Conservation (phyloP, 345 rosid genomes). For the Rhodamnia argentea region DNA sequence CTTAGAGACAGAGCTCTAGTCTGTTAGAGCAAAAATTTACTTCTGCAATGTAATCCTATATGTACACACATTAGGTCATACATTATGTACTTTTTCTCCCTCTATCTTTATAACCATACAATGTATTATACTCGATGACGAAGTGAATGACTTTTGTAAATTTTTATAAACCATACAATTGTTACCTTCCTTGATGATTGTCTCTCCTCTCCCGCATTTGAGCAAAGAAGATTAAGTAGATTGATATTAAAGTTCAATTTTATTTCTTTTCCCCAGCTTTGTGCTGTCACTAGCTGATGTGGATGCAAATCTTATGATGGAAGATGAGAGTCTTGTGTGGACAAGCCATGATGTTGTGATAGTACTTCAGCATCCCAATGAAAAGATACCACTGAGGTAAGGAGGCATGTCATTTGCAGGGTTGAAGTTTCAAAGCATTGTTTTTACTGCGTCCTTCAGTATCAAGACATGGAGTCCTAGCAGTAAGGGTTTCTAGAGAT, state of each 20-base stretch:
- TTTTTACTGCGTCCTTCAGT: not conserved
- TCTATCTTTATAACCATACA: not conserved
- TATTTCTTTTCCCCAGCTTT: conserved; percentile 41
- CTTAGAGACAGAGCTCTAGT: not conserved
- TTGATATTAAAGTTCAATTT: not conserved
- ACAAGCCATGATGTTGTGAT: conserved; percentile 86
- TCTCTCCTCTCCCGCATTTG: not conserved
- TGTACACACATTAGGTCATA: not conserved
- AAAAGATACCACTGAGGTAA: conserved; percentile 88
- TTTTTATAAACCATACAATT: not conserved
- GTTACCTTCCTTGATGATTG: not conserved
- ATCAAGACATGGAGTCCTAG: not conserved
- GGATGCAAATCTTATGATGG: conserved; percentile 88
- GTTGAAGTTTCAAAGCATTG: not conserved
- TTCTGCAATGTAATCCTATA: not conserved
- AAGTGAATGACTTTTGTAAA: not conserved
- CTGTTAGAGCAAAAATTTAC: not conserved
- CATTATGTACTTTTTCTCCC: not conserved
- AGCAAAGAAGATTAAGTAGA: not conserved
- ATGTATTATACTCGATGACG: not conserved
- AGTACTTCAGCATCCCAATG: conserved; percentile 86
- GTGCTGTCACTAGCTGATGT: conserved; percentile 93
- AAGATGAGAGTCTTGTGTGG: conserved; percentile 98
- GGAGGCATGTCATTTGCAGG: not conserved
- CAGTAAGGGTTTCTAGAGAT: not conserved